These are phyloP conservation scores for Trichoderma endophyticum DNA, from an alignment of 2,329 filamentous ascomycete genomes.

Conservation along the genomic window DNA sequence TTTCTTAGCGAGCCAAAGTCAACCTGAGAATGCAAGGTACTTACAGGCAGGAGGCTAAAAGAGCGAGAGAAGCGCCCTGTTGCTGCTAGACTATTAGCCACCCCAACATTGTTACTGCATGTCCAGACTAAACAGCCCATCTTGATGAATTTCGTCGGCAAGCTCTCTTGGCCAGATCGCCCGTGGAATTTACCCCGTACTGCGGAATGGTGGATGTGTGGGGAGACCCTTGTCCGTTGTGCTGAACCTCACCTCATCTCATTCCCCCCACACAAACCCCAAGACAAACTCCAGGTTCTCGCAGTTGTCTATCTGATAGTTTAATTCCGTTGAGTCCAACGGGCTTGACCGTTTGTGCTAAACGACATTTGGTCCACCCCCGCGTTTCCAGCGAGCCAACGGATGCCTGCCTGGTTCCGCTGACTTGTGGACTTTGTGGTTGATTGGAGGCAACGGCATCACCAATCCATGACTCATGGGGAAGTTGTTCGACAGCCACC, in stretches of 20 bases:
- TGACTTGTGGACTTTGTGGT: neutral
- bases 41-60: neutral
- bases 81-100: neutral
- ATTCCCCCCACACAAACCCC: neutral
- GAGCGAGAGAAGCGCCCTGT: neutral
- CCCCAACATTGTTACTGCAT: neutral
- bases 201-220: neutral
- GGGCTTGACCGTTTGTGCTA: neutral
- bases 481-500: neutral
- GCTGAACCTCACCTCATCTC: neutral
- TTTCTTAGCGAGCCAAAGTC: neutral
- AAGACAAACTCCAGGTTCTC: neutral
- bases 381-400: neutral
- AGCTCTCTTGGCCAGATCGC: neutral
- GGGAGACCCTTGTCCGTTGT: neutral
- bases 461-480: constrained; percentile 4
- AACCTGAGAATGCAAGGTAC: neutral
- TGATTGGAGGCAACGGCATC: neutral
- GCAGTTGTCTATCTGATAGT: neutral
- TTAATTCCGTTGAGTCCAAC: neutral
- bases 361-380: constrained; percentile 2
- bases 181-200: neutral
- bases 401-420: neutral
- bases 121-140: neutral
- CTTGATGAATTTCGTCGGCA: neutral